Evolutionary conservation across 306 rosid species (phyloP), one percentile per base, ranked within the genome.

Genomic region (Sophora flavescens): DNA sequence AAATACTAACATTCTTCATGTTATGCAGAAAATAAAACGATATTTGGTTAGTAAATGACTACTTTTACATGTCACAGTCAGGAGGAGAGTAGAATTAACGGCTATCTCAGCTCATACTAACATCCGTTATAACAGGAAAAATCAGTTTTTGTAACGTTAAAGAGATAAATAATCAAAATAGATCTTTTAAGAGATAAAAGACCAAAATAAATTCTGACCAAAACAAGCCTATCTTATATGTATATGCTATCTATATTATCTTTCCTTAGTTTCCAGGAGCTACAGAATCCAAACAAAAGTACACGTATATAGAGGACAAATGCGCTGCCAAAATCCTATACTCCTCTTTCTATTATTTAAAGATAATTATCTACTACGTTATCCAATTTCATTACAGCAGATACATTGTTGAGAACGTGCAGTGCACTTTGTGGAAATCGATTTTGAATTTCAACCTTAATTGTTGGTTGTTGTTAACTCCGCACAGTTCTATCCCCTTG

Each of bases 341-440:
- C 17, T 73, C 17, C 41, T 16, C 6, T 15, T 11, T 42, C 5
- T 59, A 44, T 57, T 54, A 39, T 41, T 45, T 2, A 18, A 17
- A 48, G 11, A 4, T 61, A 38, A 77, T 58, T 74, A 54, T 13
- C 14, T 26, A 41, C 84, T 16, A 61, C 56, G 36, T 13, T 16
- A 45, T 15, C 3, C 62, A 14, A 16, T 5, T 33, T n/a, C 22
- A 32, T 57, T 74, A 54, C 69, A 38, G 60, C 61, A 75, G 45
- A 72, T 48, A 17, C 22, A 5, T 32, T 42, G 16, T 22, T 56
- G 10, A 53, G 28, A 52, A 14, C 59, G 42, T 54, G 72, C 6
- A 13, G 14, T 36, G 60, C 1, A 48, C 64, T 10, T 66, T 18
- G 70, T 26, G 59, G 61, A 66, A 72, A 65, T 50, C 36, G 41